Conservation (phyloP, 257 asterid genomes). For the Anisodus tanguticus region DNA sequence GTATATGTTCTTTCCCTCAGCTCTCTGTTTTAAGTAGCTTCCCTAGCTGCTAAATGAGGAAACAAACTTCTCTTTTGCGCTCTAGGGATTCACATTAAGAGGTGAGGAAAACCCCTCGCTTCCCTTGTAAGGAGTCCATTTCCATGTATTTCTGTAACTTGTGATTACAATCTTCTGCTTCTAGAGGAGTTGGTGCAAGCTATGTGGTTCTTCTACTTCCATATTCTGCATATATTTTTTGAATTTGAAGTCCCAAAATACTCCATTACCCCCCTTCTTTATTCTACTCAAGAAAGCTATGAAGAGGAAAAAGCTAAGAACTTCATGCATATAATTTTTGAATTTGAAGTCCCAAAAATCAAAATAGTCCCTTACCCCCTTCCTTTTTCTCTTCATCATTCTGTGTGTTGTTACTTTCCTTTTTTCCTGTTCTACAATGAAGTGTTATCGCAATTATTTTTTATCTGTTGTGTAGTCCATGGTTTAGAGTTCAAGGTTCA, state of each 20-base stretch:
- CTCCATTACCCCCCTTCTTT: no score
- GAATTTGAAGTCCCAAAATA: not conserved
- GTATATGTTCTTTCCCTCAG: not conserved
- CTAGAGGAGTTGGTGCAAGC: slow-evolving; percentile 2
- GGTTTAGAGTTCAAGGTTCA: slow-evolving; percentile 7
- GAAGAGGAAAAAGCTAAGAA: no score
- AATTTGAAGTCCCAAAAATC: not conserved
- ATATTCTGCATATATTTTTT: not conserved
- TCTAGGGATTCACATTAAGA: not conserved
- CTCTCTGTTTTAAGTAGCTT: not conserved
- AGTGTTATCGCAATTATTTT: not conserved
- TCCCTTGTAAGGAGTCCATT: slow-evolving; percentile 12
- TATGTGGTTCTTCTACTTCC: slow-evolving; percentile 6
- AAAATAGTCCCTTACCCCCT: not conserved
- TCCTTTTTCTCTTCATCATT: not conserved
- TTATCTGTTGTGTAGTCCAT: not conserved
- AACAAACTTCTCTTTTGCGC: not conserved
- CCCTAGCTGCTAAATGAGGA: not conserved
- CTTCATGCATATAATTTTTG: not conserved
- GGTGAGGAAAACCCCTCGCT: not conserved
- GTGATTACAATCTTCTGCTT: not conserved
- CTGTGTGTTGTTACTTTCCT: not conserved
- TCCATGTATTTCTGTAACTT: not conserved
- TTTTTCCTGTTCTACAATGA: not conserved
- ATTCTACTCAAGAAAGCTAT: no score